Evolutionary conservation across 2,329 filamentous ascomycete species (phyloP).

Genomic region (Beauveria caledonica): DNA sequence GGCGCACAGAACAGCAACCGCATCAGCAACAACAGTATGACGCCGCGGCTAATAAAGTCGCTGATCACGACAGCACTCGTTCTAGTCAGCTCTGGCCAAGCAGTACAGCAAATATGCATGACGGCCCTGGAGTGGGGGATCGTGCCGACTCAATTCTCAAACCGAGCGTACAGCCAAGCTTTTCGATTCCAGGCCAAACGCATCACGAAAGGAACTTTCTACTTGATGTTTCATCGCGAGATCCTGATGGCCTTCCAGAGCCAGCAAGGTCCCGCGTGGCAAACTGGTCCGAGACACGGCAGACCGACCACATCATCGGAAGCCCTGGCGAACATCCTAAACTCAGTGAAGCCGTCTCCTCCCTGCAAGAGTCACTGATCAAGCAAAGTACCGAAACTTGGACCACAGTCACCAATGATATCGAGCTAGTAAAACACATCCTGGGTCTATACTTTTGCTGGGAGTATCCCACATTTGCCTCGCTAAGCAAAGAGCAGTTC

Average conservation of each 20-base stretch:
- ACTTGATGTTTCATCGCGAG: not conserved
- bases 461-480: conserved; percentile 67
- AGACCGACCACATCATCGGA: not conserved
- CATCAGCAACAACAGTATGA: not conserved
- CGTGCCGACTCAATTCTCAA: not conserved
- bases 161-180: not conserved
- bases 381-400: not conserved
- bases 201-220: not conserved
- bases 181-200: not conserved
- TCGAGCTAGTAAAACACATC: conserved; percentile 51
- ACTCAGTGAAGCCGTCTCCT: conserved; percentile 36
- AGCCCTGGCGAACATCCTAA: conserved; percentile 36
- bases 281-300: not conserved
- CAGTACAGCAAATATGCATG: not conserved
- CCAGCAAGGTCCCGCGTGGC: not conserved
- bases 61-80: not conserved
- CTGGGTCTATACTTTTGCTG: conserved; percentile 65
- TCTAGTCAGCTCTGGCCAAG: not conserved
- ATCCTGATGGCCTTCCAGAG: not conserved
- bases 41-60: not conserved
- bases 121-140: not conserved
- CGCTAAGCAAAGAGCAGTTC: conserved; percentile 64
- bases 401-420: conserved; percentile 37
- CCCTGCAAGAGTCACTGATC: not conserved
- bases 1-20: not conserved